phyloP scores from a whole-genome alignment of 1,284 basidiomycete genomes.

The Irpex sp. region DNA sequence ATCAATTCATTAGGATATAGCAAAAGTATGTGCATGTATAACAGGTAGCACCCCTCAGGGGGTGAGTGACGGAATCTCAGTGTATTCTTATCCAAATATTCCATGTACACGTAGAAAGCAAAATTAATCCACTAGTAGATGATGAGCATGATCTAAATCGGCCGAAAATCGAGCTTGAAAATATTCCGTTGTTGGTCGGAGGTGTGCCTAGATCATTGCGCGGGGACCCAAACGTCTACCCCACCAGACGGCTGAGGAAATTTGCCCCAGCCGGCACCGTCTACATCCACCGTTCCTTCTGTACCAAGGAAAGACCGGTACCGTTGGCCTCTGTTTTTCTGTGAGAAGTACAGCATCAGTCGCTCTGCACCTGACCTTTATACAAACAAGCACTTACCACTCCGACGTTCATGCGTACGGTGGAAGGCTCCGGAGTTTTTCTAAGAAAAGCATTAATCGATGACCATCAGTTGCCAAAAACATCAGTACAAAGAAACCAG shows the following conservation, averaged over 20 bases:
- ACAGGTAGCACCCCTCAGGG: background rate
- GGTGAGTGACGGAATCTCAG: background rate
- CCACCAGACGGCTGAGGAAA: conserved; percentile 52
- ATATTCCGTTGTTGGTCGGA: background rate
- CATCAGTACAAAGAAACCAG: background rate
- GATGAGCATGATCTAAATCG: background rate
- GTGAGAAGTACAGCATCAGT: background rate
- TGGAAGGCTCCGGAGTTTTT: conserved; percentile 25
- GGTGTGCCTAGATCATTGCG: background rate
- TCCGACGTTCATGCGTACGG: conserved; percentile 62
- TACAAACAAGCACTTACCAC: conserved; percentile 34
- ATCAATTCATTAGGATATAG: background rate
- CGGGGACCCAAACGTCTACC: conserved; percentile 55
- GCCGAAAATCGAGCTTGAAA: background rate
- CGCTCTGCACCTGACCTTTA: background rate
- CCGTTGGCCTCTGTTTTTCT: conserved; percentile 38
- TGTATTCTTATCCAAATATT: background rate
- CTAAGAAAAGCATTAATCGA: conserved; percentile 2
- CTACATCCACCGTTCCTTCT: conserved; percentile 38
- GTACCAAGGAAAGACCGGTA: conserved; percentile 44
- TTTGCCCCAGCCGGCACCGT: conserved; percentile 51
- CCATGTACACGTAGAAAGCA: background rate
- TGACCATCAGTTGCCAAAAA: background rate
- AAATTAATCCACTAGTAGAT: background rate
- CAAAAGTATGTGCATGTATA: conserved; percentile 1